phyloP scores from a whole-genome alignment of 2,329 filamentous ascomycete species.

The Verticillium dahliae region DNA sequence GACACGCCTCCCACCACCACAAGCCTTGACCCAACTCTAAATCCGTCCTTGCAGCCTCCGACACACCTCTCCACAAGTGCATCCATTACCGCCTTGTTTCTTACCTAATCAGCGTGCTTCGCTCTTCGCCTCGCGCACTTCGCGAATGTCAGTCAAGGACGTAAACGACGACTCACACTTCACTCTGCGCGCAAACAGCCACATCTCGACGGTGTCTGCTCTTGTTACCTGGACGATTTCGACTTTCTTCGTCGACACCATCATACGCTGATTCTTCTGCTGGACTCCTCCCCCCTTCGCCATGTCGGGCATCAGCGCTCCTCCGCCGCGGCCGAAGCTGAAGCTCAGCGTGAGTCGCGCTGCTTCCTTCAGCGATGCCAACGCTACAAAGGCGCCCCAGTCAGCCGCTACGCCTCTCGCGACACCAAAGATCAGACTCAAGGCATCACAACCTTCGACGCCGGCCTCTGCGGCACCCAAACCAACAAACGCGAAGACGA shows the following conservation, averaged over 20 bases:
- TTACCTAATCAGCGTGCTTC: background rate
- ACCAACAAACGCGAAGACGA: conserved; percentile 40
- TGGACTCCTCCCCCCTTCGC: background rate
- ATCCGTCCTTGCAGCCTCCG: background rate
- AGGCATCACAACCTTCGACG: conserved; percentile 29
- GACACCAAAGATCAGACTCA: conserved; percentile 31
- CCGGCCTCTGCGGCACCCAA: conserved; percentile 19
- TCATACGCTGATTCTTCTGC: background rate
- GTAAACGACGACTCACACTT: background rate
- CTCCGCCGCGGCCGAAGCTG: conserved; percentile 15
- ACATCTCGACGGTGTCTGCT: background rate
- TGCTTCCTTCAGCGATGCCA: conserved; percentile 12
- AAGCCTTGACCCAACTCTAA: background rate
- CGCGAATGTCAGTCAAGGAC: background rate
- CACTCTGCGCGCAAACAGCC: background rate
- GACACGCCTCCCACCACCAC: background rate
- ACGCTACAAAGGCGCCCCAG: conserved; percentile 6
- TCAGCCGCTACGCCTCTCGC: conserved; percentile 12
- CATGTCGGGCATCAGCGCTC: conserved; percentile 11
- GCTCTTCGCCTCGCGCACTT: background rate
- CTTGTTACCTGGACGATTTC: background rate
- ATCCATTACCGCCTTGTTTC: background rate
- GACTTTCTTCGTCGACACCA: background rate
- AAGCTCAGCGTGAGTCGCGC: conserved; percentile 15
- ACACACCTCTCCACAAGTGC: background rate